Base-by-base conservation (phyloP, 2,329 filamentous ascomycete species). In the Cladorrhinum sp. region DNA sequence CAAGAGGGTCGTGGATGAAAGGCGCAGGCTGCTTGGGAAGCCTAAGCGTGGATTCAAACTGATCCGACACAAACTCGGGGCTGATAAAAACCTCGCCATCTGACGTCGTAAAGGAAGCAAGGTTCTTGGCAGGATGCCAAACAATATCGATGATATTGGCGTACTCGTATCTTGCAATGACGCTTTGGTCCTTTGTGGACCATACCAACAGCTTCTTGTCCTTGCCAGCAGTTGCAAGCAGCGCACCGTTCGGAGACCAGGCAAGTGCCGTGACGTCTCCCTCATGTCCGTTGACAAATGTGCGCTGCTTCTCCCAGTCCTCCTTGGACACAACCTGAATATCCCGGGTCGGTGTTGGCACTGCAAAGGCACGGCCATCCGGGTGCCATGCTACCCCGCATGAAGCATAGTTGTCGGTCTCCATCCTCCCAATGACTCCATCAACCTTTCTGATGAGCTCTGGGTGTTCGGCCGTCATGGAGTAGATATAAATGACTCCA, bases 11-110 rank as follows among this genome's bases (percentile, higher is more conserved):
- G 66, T 93, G 89, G 66, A 94, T 91, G 67, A 96, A 92, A 1
- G 94, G 94, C 1, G 94, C 90, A 5, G 90, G 86, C 68, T 96
- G 91, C 3, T 75, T 77, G 0, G 80, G 75, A 53, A 89, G 76
- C 64, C 82, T 82, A 46, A 90, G 74, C 24, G 88, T 72, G 18
- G 80, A 74, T 1, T 78, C 73, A 68, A 83, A 85, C 67, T 88
- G 84, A 23, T 82, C 78, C 1, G 83, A 77, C 2, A 90, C 76
- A 66, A 89, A 86, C 58, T 91, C 85, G 10, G 87, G 86, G 71
- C 93, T 90, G 59, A 98, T 98, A 73, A 92, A 98, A 12, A 98
- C 85, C 73, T 97, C 92, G 64, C 96, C 95, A 61, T 96, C 91
- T 1, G 88, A 90, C 39, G 92, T 98, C 0, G 94, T 96, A 70